phyloP scores from a whole-genome alignment of 805 yeast genomes.

The Ogataea chonburiensis region DNA sequence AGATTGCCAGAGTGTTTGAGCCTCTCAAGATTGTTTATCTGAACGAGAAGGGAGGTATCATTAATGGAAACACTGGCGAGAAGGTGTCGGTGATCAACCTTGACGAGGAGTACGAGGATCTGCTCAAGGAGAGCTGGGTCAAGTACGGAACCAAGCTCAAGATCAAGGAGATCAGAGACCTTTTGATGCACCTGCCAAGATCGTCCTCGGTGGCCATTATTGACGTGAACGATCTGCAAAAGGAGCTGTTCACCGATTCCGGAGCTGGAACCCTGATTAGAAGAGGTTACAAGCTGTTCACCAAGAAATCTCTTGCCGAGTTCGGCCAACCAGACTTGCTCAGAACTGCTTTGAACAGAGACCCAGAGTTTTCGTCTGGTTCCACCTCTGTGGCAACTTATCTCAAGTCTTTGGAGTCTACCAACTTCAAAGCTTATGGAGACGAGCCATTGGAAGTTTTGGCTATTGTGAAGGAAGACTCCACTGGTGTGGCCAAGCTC shows the following conservation, averaged over 20 bases:
- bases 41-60: constrained; percentile 96
- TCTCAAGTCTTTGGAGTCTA: constrained; percentile 63
- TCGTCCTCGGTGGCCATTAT: constrained; percentile 98
- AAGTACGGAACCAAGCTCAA: constrained; percentile 97
- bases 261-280: constrained; percentile 99
- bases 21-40: constrained; percentile 95
- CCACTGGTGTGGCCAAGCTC: constrained; percentile 56
- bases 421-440: constrained; percentile 74
- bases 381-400: constrained; percentile 77
- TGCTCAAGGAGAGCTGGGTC: constrained; percentile 95
- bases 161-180: constrained; percentile 93
- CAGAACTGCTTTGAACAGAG: constrained; percentile 73
- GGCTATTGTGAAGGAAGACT: constrained; percentile 69
- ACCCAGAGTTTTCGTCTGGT: constrained; percentile 70
- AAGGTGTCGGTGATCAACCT: constrained; percentile 86
- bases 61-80: constrained; percentile 89
- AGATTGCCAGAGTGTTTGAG: constrained; percentile 92
- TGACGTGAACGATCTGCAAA: constrained; percentile 91
- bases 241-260: constrained; percentile 95
- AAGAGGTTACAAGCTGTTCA: constrained; percentile 88
- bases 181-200: constrained; percentile 90
- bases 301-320: constrained; percentile 65
- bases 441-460: constrained; percentile 95
- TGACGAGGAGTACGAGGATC: constrained; percentile 91
- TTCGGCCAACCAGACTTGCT: constrained; percentile 74